phyloP scores from a whole-genome alignment of 441 rosid species.

The Iberis amara region DNA sequence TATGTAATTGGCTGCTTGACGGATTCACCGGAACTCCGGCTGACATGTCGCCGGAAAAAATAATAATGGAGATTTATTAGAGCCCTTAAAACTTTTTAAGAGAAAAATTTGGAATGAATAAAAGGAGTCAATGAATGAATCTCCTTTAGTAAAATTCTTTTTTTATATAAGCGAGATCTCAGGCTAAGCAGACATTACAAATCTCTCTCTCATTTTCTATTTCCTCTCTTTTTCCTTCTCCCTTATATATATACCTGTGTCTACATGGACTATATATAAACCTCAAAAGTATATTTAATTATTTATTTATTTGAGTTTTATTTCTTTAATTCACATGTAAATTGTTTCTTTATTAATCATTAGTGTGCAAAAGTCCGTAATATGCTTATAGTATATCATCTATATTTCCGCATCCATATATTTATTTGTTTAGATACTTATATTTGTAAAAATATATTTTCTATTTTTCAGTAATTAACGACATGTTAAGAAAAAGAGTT shows the following conservation, averaged over 20 bases:
- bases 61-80: not conserved
- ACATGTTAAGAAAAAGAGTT: no score
- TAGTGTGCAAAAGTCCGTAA: not conserved
- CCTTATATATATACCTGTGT: not conserved
- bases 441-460: no score
- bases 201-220: conserved; percentile 19
- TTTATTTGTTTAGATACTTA: not conserved
- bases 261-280: not conserved
- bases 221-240: conserved; percentile 4
- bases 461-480: no score
- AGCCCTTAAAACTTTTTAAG: not conserved
- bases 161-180: conserved; percentile 21
- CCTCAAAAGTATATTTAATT: not conserved
- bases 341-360: not conserved
- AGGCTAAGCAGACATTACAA: conserved; percentile 22
- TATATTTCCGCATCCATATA: not conserved
- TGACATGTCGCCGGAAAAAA: conserved; percentile 32
- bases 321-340: conserved; percentile 12
- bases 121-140: conserved; percentile 2
- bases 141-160: not conserved
- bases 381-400: no score
- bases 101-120: not conserved
- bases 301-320: not conserved
- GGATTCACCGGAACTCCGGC: conserved; percentile 39
- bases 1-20: conserved; percentile 40